Conservation (phyloP, 441 rosid genomes). For the Pelargonium citronellum region DNA sequence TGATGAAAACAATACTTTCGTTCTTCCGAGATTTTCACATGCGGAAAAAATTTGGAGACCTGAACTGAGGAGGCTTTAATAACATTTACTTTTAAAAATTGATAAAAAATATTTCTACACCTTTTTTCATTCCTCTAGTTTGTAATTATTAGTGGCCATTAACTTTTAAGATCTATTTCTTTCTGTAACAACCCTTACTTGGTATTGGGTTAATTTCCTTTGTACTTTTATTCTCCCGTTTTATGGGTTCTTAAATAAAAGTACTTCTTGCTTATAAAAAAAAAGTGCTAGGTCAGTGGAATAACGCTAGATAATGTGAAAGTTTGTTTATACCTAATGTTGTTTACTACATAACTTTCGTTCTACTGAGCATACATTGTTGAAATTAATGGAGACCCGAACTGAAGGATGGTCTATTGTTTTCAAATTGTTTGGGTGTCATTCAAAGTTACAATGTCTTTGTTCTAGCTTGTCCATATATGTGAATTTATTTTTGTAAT, state of each 20-base stretch:
- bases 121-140: neutral
- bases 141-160: too few relatives aligned
- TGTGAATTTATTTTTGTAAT: neutral
- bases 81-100: neutral
- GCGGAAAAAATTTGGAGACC: constrained; percentile 23
- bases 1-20: constrained; percentile 19
- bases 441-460: too few relatives aligned
- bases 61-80: constrained; percentile 10
- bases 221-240: too few relatives aligned
- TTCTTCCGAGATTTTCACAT: constrained; percentile 19
- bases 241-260: too few relatives aligned
- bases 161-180: too few relatives aligned
- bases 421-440: neutral
- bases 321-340: neutral
- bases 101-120: neutral
- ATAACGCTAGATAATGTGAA: too few relatives aligned
- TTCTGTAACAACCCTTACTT: too few relatives aligned
- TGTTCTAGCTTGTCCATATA: too few relatives aligned
- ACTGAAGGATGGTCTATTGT: too few relatives aligned
- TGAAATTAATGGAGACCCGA: neutral
- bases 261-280: too few relatives aligned
- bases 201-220: too few relatives aligned
- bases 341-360: neutral
- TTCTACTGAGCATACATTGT: neutral
- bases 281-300: neutral